Conservation (phyloP, 1,139 yeast species). For the Geotrichum phurueaensis region DNA sequence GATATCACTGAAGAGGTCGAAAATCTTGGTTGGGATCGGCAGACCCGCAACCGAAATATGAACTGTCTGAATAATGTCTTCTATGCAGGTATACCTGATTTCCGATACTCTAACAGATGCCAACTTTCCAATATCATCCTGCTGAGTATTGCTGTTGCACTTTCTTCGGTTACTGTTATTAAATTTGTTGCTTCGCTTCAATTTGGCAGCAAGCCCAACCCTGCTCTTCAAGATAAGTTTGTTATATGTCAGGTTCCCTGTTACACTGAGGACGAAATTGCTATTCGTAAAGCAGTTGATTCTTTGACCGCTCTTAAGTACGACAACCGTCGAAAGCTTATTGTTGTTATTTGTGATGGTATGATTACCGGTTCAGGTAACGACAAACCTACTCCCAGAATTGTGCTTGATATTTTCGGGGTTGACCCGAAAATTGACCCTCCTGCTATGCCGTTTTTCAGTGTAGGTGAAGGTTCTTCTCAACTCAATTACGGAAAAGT, state of each 20-base stretch:
- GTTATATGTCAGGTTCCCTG: constrained; percentile 41
- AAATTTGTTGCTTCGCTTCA: constrained; percentile 39
- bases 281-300: constrained; percentile 39
- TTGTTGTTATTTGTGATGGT: constrained; percentile 40
- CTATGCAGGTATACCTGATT: constrained; percentile 35
- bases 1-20: constrained; percentile 36
- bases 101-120: constrained; percentile 37
- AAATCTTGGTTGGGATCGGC: constrained; percentile 23
- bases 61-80: constrained; percentile 37
- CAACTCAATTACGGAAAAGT: constrained; percentile 39
- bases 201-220: constrained; percentile 35
- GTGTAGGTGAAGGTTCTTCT: constrained; percentile 38
- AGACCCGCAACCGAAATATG: constrained; percentile 29
- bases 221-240: constrained; percentile 37
- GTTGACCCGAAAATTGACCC: constrained; percentile 37
- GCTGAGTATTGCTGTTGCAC: constrained; percentile 35
- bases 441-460: constrained; percentile 36
- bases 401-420: constrained; percentile 39
- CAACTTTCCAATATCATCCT: constrained; percentile 38
- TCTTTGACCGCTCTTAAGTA: constrained; percentile 37
- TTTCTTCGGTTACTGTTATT: constrained; percentile 37
- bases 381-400: constrained; percentile 39
- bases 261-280: constrained; percentile 40
- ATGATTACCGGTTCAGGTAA: constrained; percentile 40
- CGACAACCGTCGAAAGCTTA: constrained; percentile 37